A percentile compares a stretch with the other conserved stretches of the same genome.
phyloP scores from a whole-genome alignment of 192 early-diverging fungal species.

The Rhizoclosmatium sp. region DNA sequence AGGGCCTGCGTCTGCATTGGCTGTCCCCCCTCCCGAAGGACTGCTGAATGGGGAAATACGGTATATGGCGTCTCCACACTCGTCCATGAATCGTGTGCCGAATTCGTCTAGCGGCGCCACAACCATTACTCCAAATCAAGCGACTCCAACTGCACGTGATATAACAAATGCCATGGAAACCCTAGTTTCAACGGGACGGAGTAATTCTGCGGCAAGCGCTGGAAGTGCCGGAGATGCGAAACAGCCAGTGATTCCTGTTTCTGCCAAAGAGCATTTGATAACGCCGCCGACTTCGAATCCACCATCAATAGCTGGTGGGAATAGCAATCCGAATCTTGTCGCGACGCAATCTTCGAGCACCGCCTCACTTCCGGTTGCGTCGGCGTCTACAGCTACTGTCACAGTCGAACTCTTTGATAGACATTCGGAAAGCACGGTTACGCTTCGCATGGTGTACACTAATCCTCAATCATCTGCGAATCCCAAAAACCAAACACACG shows the following conservation, averaged over 20 bases:
- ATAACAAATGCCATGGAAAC: neutral
- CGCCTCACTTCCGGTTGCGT: neutral
- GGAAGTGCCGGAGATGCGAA: neutral
- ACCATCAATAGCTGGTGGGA: neutral
- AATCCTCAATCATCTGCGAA: neutral
- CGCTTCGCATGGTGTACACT: conserved; percentile 53
- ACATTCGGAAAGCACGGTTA: conserved; percentile 37
- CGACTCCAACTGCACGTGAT: neutral
- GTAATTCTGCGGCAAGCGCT: neutral
- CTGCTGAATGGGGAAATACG: neutral
- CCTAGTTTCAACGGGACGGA: neutral
- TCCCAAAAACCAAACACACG: conserved; percentile 38
- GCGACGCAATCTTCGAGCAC: neutral
- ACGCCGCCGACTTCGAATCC: neutral
- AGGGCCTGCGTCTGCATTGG: neutral
- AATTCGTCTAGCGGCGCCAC: too few relatives aligned
- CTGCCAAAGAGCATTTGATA: neutral
- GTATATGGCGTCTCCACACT: neutral
- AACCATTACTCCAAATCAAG: neutral
- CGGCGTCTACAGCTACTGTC: conserved; percentile 6
- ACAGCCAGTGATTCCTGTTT: neutral
- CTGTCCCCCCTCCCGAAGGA: neutral
- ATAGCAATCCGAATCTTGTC: neutral
- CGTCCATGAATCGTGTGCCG: neutral
- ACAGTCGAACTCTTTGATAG: conserved; percentile 46